Conservation (phyloP, 2,329 filamentous ascomycete genomes). For the Dactylellina leptospora region DNA sequence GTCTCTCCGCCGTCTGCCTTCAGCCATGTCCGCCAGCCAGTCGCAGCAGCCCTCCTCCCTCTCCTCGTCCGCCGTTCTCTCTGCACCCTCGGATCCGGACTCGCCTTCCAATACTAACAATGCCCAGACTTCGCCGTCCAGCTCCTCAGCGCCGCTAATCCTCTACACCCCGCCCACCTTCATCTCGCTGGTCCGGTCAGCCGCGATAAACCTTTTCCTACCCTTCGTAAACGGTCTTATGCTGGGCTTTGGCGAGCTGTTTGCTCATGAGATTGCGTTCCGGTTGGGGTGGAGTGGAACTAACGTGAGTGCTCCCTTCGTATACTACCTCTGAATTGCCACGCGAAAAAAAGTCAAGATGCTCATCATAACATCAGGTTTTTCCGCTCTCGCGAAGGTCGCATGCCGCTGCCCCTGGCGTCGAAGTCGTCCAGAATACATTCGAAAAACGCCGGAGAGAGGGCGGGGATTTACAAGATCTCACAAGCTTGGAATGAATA, state of each 20-base stretch:
- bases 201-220: slow-evolving; percentile 92
- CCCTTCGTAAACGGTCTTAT: slow-evolving; percentile 98
- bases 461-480: slow-evolving; percentile 63
- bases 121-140: slow-evolving; percentile 57
- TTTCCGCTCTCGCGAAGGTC: slow-evolving; percentile 65
- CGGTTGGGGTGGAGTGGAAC: slow-evolving; percentile 91
- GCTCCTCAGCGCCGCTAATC: slow-evolving; percentile 73
- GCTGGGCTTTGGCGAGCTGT: slow-evolving; percentile 95
- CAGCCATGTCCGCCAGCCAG: slow-evolving; percentile 51
- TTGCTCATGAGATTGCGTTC: slow-evolving; percentile 95
- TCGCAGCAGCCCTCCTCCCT: slow-evolving; percentile 44
- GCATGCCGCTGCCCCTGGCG: slow-evolving; percentile 38
- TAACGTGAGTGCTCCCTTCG: slow-evolving; percentile 70
- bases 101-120: slow-evolving; percentile 15
- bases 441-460: slow-evolving; percentile 64
- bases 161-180: slow-evolving; percentile 89
- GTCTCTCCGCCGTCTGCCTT: too few species aligned
- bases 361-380: too few species aligned
- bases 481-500: slow-evolving; percentile 55
- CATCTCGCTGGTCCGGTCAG: slow-evolving; percentile 84
- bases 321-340: not conserved
- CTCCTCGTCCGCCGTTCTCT: slow-evolving; percentile 50
- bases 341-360: too few species aligned
- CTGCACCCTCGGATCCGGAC: slow-evolving; percentile 37
- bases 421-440: slow-evolving; percentile 45